phyloP scores from a whole-genome alignment of 306 rosid species.

The Alnus glutinosa region DNA sequence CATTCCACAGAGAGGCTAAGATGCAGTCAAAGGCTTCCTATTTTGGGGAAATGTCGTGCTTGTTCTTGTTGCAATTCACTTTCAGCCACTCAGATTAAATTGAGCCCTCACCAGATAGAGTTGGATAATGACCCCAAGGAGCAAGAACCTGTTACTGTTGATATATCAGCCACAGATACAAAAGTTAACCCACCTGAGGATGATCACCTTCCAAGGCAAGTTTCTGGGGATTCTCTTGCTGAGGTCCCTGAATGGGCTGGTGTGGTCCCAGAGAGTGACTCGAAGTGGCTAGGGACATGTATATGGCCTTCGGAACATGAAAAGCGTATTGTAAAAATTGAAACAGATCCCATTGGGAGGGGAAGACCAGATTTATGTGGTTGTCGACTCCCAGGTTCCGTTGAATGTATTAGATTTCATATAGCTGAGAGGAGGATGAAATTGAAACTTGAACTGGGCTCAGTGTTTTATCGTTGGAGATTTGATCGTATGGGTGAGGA shows the following conservation, averaged over 20 bases:
- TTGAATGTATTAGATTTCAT: constrained; percentile 79
- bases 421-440: constrained; percentile 76
- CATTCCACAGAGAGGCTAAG: constrained; percentile 48
- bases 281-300: constrained; percentile 74
- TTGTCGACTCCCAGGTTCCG: constrained; percentile 63
- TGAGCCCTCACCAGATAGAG: constrained; percentile 26
- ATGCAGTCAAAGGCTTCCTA: constrained; percentile 51
- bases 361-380: constrained; percentile 58
- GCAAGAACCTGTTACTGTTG: constrained; percentile 25
- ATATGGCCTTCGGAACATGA: constrained; percentile 51
- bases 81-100: constrained; percentile 32
- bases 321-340: constrained; percentile 10
- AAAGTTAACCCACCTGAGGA: constrained; percentile 23
- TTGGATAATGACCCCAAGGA: constrained; percentile 33
- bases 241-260: constrained; percentile 79
- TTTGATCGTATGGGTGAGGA: constrained; percentile 86
- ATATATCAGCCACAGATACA: constrained; percentile 12
- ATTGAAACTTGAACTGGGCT: constrained; percentile 69
- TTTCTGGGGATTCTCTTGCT: constrained; percentile 58
- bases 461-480: constrained; percentile 64
- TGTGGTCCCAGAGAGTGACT: constrained; percentile 56
- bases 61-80: constrained; percentile 57
- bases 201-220: constrained; percentile 32
- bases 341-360: constrained; percentile 37
- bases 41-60: constrained; percentile 35